Conservation (phyloP, 2,329 filamentous ascomycete genomes). For the Ceratocystis cacaofunesta region DNA sequence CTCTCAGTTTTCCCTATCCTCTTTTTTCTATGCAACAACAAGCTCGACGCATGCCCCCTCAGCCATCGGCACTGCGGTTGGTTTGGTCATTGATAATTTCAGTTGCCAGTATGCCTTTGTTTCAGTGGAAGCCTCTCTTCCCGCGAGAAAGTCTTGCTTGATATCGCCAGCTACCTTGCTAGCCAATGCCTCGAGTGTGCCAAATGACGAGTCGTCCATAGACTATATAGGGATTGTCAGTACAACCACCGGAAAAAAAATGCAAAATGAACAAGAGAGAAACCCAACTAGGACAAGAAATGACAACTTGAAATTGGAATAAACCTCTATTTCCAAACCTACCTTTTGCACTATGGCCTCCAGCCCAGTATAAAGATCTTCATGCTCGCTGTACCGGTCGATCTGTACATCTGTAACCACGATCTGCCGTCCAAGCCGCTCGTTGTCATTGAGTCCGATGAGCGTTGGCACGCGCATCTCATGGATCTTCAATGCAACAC, state of each 20-base stretch:
- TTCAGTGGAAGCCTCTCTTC: conserved; percentile 6
- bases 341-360: conserved; percentile 45
- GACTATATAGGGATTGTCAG: conserved; percentile 28
- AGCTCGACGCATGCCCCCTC: conserved; percentile 53
- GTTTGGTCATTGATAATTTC: conserved; percentile 52
- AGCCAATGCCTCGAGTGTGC: conserved; percentile 49
- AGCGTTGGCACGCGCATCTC: conserved; percentile 50
- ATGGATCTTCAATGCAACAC: conserved; percentile 33
- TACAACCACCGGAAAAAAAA: neutral
- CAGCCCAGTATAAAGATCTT: conserved; percentile 39
- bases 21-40: conserved; percentile 2
- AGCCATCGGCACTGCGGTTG: conserved; percentile 56
- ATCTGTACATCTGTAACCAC: conserved; percentile 49
- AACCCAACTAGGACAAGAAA: neutral
- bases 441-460: conserved; percentile 59
- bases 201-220: conserved; percentile 41
- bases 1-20: neutral
- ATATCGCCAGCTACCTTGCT: conserved; percentile 33
- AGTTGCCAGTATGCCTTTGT: conserved; percentile 33
- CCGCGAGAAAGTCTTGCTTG: conserved; percentile 27
- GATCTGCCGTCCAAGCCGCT: conserved; percentile 51
- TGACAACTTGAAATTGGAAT: neutral
- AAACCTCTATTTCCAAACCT: neutral
- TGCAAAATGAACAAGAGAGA: neutral
- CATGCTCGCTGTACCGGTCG: conserved; percentile 32